Evolutionary conservation across 2,329 filamentous ascomycete genomes (phyloP).

Genomic region (Penicillium sp.): DNA sequence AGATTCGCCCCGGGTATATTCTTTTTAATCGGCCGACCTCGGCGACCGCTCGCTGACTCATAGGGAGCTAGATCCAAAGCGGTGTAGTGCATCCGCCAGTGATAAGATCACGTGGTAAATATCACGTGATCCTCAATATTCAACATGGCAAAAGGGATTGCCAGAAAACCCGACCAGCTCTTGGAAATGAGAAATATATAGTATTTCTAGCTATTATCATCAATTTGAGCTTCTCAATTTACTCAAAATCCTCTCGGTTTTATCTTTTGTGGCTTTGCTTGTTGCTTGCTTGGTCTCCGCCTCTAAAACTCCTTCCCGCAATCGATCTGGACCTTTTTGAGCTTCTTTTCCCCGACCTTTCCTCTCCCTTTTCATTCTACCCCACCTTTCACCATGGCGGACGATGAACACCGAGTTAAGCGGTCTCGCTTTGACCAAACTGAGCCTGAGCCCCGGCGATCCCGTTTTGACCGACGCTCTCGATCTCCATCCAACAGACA

Average conservation of each 20-base stretch:
- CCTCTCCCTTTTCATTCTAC: not conserved
- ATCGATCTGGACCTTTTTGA: conserved; percentile 8
- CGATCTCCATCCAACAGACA: conserved; percentile 65
- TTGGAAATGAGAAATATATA: not conserved
- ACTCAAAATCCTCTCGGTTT: not conserved
- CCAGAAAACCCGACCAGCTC: not conserved
- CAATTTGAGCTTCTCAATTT: not conserved
- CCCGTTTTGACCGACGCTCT: conserved; percentile 85
- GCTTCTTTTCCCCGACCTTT: conserved; percentile 3
- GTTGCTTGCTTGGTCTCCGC: conserved; percentile 13
- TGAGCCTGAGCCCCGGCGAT: conserved; percentile 69
- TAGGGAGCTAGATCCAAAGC: not conserved
- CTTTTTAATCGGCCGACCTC: conserved; percentile 30
- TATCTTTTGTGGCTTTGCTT: not conserved
- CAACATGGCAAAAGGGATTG: not conserved
- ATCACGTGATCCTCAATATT: not conserved
- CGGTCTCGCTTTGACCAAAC: conserved; percentile 92
- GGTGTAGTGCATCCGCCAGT: not conserved
- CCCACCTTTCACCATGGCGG: conserved; percentile 52
- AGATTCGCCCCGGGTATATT: conserved; percentile 18
- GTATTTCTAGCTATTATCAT: not conserved
- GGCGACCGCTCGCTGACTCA: conserved; percentile 29
- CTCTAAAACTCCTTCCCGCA: conserved; percentile 18
- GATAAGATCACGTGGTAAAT: conserved; percentile 5
- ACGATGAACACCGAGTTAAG: conserved; percentile 67